Conservation (phyloP, 148 eudicot species). For the Pouteria glomerata region DNA sequence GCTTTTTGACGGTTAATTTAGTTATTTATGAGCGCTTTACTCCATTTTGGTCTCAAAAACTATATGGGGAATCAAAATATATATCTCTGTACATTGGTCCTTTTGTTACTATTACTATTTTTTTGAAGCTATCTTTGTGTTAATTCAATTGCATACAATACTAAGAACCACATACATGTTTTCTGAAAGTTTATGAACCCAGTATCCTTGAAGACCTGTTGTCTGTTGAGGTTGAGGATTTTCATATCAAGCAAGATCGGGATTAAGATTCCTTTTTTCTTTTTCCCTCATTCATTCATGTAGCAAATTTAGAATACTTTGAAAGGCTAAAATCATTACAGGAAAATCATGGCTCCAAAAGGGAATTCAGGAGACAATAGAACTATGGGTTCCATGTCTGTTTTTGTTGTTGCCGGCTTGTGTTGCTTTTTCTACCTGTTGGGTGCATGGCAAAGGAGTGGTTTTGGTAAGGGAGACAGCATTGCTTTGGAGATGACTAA, state of each 20-base stretch:
- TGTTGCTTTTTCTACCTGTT: constrained; percentile 40
- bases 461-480: constrained; percentile 48
- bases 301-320: neutral
- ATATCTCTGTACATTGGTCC: too few relatives aligned
- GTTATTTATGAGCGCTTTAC: neutral
- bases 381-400: constrained; percentile 30
- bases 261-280: too few relatives aligned
- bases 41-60: neutral
- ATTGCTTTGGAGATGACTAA: constrained; percentile 36
- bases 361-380: constrained; percentile 40
- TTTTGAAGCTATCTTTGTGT: neutral
- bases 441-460: constrained; percentile 53
- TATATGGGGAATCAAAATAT: neutral
- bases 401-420: constrained; percentile 33
- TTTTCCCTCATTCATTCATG: neutral
- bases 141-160: neutral
- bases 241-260: too few relatives aligned
- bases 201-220: too few relatives aligned
- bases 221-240: too few relatives aligned
- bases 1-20: neutral
- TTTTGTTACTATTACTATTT: neutral
- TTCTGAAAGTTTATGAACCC: too few relatives aligned
- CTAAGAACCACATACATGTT: too few relatives aligned
- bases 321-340: neutral
- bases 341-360: constrained; percentile 38